Base-by-base conservation (phyloP, 2,329 filamentous ascomycete species). In the Fusarium tupiense region DNA sequence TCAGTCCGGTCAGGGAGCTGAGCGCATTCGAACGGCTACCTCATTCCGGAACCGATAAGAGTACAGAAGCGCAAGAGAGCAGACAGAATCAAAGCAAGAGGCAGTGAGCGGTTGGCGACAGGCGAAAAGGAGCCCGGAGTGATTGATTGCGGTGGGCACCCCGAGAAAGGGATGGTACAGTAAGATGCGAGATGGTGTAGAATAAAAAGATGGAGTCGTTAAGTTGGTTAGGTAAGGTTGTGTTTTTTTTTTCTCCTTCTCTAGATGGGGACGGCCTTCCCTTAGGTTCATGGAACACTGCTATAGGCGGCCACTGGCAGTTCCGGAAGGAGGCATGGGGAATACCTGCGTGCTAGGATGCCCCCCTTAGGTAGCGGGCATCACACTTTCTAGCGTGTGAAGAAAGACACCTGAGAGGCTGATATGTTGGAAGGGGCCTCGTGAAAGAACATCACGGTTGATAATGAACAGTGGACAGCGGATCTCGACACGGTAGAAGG, bases 1-100 rank as follows among this genome's bases (percentile, higher is more conserved):
- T 87, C 87, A 89, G 88, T 90, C 88, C 88, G 83, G 85, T 86
- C 83, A 88, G 84, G 88, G 88, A 89, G 85, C 87, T 89, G 88
- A 89, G 87, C 82, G 81, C 83, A 84, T 83, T 82, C 83, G 84
- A 82, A 81, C 80, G 82, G 84, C 86, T 89, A 89, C 88, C 87
- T 86, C 88, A 90, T 90, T 87, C 86, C 88, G 87, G 67, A 78
- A 78, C 75, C 60, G 72, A 71, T 50, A 74, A 67, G 38, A 59
- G 46, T 63, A 44, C 60, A 63, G 62, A 71, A 56, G 54, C 50
- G 53, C 53, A 65, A 61, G 64, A 71, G 57, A 65, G 60, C 59
- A 67, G 66, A 61, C 53, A 58, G 20, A 29, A 52, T 50, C 31
- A 24, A 26, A 38, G 43, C 35, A 29, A n/a, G 20, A 60, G 43